These are phyloP conservation scores for Candida hungchunana DNA, from an alignment of 805 yeast genomes.

Conservation along the genomic window DNA sequence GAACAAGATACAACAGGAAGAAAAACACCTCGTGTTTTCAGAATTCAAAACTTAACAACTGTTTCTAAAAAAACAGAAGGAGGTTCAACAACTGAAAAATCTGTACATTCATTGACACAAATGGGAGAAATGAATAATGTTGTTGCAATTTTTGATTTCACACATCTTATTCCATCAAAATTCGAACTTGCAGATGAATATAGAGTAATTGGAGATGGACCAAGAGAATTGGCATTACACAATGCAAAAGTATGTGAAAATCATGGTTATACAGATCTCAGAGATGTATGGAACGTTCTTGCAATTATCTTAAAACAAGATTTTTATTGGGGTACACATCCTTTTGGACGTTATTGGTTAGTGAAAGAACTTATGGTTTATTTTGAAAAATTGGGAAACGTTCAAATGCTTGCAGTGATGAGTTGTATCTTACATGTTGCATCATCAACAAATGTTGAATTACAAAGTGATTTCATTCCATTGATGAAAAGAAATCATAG, in stretches of 20 bases:
- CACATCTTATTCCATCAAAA: constrained; percentile 69
- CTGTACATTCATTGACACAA: constrained; percentile 5
- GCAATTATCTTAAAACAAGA: constrained; percentile 33
- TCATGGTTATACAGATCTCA: constrained; percentile 56
- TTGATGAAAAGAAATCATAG: constrained; percentile 12
- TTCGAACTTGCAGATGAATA: constrained; percentile 67
- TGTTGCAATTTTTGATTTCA: constrained; percentile 62
- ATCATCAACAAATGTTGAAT: constrained; percentile 8
- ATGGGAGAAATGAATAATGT: constrained; percentile 34
- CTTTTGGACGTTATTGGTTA: constrained; percentile 67
- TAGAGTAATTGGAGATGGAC: constrained; percentile 56
- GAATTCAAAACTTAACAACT: constrained; percentile 18
- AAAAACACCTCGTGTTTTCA: constrained; percentile 44
- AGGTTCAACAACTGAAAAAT: constrained; percentile 20
- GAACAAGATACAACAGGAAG: constrained; percentile 49
- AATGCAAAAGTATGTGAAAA: constrained; percentile 69
- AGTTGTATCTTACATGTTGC: constrained; percentile 54
- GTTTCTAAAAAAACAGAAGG: constrained; percentile 9
- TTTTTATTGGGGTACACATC: constrained; percentile 80
- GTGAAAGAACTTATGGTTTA: constrained; percentile 56
- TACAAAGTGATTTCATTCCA: constrained; percentile 5
- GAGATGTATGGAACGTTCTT: constrained; percentile 71
- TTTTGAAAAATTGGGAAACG: constrained; percentile 59
- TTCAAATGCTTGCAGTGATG: constrained; percentile 89
- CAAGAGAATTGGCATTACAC: constrained; percentile 60